Conservation (phyloP, 345 rosid species). For the Acer negundo region DNA sequence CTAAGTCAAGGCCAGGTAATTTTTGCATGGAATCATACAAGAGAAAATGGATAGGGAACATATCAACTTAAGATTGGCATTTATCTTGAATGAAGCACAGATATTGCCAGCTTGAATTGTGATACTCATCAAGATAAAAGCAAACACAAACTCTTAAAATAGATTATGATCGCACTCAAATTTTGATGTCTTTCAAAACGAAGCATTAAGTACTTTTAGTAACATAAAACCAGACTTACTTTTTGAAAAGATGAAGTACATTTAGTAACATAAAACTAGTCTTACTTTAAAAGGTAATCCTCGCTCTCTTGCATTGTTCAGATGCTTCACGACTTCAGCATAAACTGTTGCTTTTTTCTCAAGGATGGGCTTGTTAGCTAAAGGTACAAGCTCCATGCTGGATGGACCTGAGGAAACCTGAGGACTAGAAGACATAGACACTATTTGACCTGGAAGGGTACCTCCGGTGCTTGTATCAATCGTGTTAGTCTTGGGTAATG, state of each 20-base stretch:
- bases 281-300: constrained; percentile 80
- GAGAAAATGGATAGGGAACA: background rate
- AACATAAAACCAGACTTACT: constrained; percentile 42
- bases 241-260: constrained; percentile 17
- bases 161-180: background rate
- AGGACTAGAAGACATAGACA: constrained; percentile 58
- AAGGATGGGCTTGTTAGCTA: constrained; percentile 57
- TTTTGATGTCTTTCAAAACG: background rate
- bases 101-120: background rate
- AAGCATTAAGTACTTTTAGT: background rate
- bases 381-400: constrained; percentile 64
- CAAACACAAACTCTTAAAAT: background rate
- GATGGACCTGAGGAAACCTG: constrained; percentile 56
- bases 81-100: background rate
- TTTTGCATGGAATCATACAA: background rate
- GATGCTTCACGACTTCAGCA: constrained; percentile 77
- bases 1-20: background rate
- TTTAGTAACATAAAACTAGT: constrained; percentile 16
- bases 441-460: constrained; percentile 53
- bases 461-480: constrained; percentile 43
- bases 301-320: constrained; percentile 78
- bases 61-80: background rate
- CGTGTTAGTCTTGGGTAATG: constrained; percentile 72
- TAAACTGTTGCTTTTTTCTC: constrained; percentile 82
- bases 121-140: background rate